A percentile compares a stretch with the other conserved stretches of the same genome.
Evolutionary conservation across 352 stramenopile genomes (phyloP).

Genomic region (Globisporangium paddicum): DNA sequence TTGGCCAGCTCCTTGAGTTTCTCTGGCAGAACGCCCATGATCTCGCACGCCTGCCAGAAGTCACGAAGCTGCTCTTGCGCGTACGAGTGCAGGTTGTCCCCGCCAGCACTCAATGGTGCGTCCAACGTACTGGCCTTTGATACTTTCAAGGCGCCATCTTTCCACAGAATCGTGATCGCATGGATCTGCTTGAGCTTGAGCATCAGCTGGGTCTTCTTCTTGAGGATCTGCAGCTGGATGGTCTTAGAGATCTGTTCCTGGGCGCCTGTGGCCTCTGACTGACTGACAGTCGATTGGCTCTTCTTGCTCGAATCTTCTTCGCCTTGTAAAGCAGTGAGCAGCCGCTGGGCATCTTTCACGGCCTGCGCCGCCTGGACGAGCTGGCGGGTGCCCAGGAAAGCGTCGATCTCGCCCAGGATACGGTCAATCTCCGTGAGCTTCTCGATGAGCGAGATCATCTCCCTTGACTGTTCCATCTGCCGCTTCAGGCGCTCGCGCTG

Average conservation of each 20-base stretch:
- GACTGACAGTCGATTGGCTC: neutral
- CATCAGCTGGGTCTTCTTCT: conserved; percentile 51
- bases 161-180: conserved; percentile 30
- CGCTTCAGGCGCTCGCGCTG: conserved; percentile 52
- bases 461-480: conserved; percentile 57
- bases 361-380: conserved; percentile 45
- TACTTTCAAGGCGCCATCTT: conserved; percentile 36
- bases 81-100: neutral
- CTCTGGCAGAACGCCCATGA: conserved; percentile 34
- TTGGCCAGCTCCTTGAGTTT: conserved; percentile 59
- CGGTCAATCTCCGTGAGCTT: conserved; percentile 62
- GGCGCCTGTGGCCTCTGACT: neutral
- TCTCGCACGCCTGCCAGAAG: conserved; percentile 58
- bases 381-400: conserved; percentile 32
- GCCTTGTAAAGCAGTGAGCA: conserved; percentile 24
- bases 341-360: conserved; percentile 27
- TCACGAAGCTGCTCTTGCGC: conserved; percentile 20
- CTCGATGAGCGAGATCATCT: conserved; percentile 61
- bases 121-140: neutral
- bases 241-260: conserved; percentile 29
- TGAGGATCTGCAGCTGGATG: conserved; percentile 40
- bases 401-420: conserved; percentile 42
- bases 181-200: conserved; percentile 46
- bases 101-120: neutral
- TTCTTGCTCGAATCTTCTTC: conserved; percentile 7